A percentile compares a stretch with the other conserved stretches of the same genome.
Conservation (phyloP, 164 flowering plant genomes). For the Nelumbo lutea region DNA sequence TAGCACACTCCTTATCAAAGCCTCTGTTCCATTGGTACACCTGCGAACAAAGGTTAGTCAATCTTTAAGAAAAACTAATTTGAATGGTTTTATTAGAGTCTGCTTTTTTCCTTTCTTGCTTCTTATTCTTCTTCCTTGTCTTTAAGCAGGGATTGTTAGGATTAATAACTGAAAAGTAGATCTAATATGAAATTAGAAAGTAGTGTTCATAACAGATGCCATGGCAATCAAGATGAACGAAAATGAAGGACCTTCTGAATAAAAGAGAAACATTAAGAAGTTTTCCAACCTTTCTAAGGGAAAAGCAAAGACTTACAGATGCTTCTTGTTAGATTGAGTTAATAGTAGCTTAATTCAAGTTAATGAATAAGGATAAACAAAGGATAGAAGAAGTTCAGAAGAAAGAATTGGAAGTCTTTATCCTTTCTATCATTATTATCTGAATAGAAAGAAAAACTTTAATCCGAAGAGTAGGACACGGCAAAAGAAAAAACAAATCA, state of each 20-base stretch:
- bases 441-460: background rate
- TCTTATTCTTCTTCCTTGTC: too few species aligned
- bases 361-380: background rate
- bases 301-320: too few species aligned
- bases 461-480: background rate
- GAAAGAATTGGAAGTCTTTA: background rate
- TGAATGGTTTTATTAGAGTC: background rate
- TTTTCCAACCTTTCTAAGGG: background rate
- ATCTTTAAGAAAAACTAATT: background rate
- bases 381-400: background rate
- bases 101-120: too few species aligned
- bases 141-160: background rate
- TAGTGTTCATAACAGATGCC: background rate
- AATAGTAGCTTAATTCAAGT: too few species aligned
- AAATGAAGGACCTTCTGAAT: background rate
- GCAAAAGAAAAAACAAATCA: background rate
- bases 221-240: background rate
- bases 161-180: background rate
- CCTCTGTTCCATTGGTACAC: slow-evolving; percentile 15
- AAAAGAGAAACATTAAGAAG: background rate
- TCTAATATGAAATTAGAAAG: too few species aligned
- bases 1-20: slow-evolving; percentile 12
- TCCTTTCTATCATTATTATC: background rate
- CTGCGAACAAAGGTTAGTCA: slow-evolving; percentile 6
- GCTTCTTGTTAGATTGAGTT: background rate